Percentiles rank a stretch among this genome's conserved stretches.
phyloP scores from a whole-genome alignment of 768 basidiomycete genomes.

The Roridomyces roridus region DNA sequence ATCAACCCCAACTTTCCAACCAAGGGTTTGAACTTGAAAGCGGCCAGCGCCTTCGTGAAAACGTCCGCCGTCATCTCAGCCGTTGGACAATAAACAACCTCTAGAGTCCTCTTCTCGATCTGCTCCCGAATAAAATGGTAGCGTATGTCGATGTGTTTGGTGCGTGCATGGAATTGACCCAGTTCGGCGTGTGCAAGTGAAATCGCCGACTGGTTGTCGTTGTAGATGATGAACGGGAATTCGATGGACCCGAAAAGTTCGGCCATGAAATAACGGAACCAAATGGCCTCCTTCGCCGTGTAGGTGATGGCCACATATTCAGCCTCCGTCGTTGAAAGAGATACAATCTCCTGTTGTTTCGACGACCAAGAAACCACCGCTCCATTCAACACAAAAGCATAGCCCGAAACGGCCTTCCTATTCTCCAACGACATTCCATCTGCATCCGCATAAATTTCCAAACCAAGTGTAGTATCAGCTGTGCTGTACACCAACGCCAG shows the following conservation, averaged over 20 bases:
- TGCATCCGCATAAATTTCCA: not conserved
- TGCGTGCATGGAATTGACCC: conserved; percentile 7
- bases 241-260: too few relatives aligned
- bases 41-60: conserved; percentile 5
- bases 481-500: too few relatives aligned
- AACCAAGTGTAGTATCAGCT: not conserved
- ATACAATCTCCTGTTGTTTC: too few relatives aligned
- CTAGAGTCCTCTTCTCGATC: not conserved
- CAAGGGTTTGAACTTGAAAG: too few relatives aligned
- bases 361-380: too few relatives aligned
- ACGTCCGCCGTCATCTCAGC: not conserved
- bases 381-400: not conserved
- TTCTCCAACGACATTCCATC: conserved; percentile 6
- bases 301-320: too few relatives aligned
- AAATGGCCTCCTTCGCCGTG: too few relatives aligned
- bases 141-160: conserved; percentile 10
- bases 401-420: conserved; percentile 1
- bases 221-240: not conserved
- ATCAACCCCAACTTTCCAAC: too few relatives aligned
- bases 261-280: too few relatives aligned
- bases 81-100: conserved; percentile 6
- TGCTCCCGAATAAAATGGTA: not conserved
- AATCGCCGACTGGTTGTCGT: conserved; percentile 11
- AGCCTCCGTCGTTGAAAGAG: too few relatives aligned
- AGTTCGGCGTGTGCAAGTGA: conserved; percentile 1